These are phyloP conservation scores for Corniculantispora saksenae DNA, from an alignment of 2,329 filamentous ascomycete genomes.

Conservation along the genomic window DNA sequence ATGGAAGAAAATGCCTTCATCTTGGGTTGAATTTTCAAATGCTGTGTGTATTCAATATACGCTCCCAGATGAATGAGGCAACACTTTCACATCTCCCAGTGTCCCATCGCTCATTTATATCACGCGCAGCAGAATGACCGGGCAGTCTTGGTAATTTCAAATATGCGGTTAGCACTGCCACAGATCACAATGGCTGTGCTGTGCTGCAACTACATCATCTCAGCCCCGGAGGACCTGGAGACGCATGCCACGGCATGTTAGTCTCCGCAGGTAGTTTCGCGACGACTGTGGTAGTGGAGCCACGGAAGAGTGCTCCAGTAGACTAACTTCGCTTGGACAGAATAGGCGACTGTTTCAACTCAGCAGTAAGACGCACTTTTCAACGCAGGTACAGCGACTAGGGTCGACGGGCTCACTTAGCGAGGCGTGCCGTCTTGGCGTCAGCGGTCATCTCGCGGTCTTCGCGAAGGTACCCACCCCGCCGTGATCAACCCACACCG, in stretches of 20 bases:
- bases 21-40: neutral
- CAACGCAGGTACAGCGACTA: too few relatives aligned
- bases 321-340: neutral
- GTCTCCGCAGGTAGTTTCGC: neutral
- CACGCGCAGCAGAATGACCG: too few relatives aligned
- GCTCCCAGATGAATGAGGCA: too few relatives aligned
- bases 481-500: neutral
- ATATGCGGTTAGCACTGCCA: too few relatives aligned
- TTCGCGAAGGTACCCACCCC: neutral
- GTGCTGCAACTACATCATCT: neutral
- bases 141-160: too few relatives aligned
- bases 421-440: too few relatives aligned
- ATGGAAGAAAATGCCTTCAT: neutral
- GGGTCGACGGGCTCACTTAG: too few relatives aligned
- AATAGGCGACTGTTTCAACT: neutral
- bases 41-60: too few relatives aligned
- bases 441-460: too few relatives aligned
- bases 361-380: neutral
- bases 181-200: too few relatives aligned
- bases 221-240: neutral
- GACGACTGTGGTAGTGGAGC: neutral
- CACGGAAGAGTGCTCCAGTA: neutral
- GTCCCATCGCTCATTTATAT: too few relatives aligned
- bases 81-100: too few relatives aligned
- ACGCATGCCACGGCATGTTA: neutral